phyloP scores from a whole-genome alignment of 1,284 basidiomycete species.

The Cerrena zonata region DNA sequence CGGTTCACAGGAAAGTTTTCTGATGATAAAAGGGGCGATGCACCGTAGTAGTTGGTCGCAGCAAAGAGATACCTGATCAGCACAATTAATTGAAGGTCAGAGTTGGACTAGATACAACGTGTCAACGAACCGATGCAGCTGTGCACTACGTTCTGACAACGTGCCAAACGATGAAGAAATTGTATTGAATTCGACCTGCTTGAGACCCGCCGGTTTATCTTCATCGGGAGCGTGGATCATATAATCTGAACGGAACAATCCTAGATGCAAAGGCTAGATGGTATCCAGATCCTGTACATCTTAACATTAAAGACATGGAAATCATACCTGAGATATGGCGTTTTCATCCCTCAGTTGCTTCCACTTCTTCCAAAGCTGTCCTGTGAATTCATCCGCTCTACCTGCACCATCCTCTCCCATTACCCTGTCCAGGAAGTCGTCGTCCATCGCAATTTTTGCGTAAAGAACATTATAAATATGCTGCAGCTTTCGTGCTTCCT shows the following conservation, averaged over 20 bases:
- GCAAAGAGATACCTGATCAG: slow-evolving; percentile 56
- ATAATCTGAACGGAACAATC: slow-evolving; percentile 95
- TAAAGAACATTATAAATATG: slow-evolving; percentile 82
- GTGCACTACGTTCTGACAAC: slow-evolving; percentile 68
- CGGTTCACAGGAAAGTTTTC: slow-evolving; percentile 72
- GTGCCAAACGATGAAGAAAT: slow-evolving; percentile 89
- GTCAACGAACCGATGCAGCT: slow-evolving; percentile 67
- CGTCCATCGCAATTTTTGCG: slow-evolving; percentile 76
- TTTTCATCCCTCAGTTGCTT: slow-evolving; percentile 62
- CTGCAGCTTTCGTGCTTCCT: slow-evolving; percentile 66
- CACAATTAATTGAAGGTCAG: not conserved
- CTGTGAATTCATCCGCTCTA: slow-evolving; percentile 83
- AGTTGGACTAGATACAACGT: not conserved
- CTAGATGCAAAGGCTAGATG: slow-evolving; percentile 73
- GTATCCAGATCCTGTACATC: not conserved
- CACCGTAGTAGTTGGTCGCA: slow-evolving; percentile 61
- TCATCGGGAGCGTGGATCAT: slow-evolving; percentile 63
- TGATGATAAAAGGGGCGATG: slow-evolving; percentile 48
- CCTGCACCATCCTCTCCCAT: slow-evolving; percentile 78
- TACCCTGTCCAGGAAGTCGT: slow-evolving; percentile 72
- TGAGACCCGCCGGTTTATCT: slow-evolving; percentile 50
- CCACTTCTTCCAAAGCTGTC: slow-evolving; percentile 83
- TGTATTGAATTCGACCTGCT: slow-evolving; percentile 98
- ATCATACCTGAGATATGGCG: not conserved
- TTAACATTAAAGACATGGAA: not conserved